These are phyloP conservation scores for Pleurotus eryngii DNA, from an alignment of 768 basidiomycete genomes.

Conservation along the genomic window DNA sequence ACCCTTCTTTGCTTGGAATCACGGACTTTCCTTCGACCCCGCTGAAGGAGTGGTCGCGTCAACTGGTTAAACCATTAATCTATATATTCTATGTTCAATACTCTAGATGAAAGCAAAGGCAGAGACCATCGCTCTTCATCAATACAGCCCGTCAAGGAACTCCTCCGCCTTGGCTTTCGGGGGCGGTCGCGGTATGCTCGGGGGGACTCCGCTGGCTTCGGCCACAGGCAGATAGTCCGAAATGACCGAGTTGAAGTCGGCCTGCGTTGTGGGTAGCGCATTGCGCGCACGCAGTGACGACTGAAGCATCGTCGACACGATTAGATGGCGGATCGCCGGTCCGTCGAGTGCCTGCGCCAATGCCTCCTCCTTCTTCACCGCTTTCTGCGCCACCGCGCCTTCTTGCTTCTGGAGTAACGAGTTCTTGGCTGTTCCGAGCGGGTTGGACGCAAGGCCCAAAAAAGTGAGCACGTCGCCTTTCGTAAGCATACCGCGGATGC, in stretches of 20 bases:
- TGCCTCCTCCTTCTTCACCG: constrained; percentile 30
- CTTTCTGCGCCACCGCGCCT: constrained; percentile 16
- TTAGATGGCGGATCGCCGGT: constrained; percentile 57
- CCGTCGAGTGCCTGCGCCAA: constrained; percentile 54
- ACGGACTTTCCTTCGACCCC: too few species aligned
- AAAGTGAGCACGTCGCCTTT: constrained; percentile 92
- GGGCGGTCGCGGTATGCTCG: constrained; percentile 15
- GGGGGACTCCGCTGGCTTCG: constrained; percentile 9
- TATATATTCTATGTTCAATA: too few species aligned
- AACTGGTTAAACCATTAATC: too few species aligned
- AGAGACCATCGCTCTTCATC: constrained; percentile 5
- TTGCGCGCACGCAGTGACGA: constrained; percentile 48
- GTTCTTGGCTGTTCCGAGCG: constrained; percentile 71
- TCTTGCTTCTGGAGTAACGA: constrained; percentile 26
- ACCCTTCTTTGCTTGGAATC: too few species aligned
- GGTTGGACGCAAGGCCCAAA: constrained; percentile 78
- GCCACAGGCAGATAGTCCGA: constrained; percentile 63
- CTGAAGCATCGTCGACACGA: constrained; percentile 59
- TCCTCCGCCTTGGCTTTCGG: constrained; percentile 20
- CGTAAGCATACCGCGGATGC: constrained; percentile 89
- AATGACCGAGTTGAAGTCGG: constrained; percentile 71
- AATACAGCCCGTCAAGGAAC: constrained; percentile 43
- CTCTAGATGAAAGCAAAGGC: too few species aligned
- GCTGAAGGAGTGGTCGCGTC: too few species aligned
- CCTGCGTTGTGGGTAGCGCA: constrained; percentile 37